phyloP scores from a whole-genome alignment of 441 rosid species.

The Dalechampia spathulata region DNA sequence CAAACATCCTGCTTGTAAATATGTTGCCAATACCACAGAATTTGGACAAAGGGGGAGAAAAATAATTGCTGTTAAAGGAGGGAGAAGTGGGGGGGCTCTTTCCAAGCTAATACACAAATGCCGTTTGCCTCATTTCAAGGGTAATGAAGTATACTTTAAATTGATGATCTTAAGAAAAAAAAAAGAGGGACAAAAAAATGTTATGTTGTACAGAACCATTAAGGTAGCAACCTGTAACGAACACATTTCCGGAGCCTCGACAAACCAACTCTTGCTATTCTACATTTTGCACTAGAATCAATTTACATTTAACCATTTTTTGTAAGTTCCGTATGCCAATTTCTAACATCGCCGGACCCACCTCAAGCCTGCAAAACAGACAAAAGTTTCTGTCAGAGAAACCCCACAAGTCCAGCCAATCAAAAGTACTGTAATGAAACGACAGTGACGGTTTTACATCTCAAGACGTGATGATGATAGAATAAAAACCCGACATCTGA shows the following conservation, averaged over 20 bases:
- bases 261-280: constrained; percentile 24
- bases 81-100: no score
- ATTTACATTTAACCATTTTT: constrained; percentile 25
- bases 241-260: constrained; percentile 11
- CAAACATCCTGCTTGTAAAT: no score
- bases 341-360: constrained; percentile 9
- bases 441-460: no score
- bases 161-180: constrained; percentile 5
- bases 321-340: constrained; percentile 12
- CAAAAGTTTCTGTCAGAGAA: not conserved
- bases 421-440: no score
- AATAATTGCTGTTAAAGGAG: no score
- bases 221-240: constrained; percentile 17
- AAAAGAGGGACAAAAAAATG: not conserved
- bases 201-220: constrained; percentile 17
- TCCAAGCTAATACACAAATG: no score
- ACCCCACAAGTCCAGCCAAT: not conserved
- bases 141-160: constrained; percentile 22
- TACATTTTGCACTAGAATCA: constrained; percentile 25
- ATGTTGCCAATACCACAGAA: no score
- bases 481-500: no score
- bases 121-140: no score
- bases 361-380: constrained; percentile 25
- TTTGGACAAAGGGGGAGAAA: no score
- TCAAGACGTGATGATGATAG: no score